Conservation (phyloP, 1,139 yeast genomes). For the Taphrina wiesneri region DNA sequence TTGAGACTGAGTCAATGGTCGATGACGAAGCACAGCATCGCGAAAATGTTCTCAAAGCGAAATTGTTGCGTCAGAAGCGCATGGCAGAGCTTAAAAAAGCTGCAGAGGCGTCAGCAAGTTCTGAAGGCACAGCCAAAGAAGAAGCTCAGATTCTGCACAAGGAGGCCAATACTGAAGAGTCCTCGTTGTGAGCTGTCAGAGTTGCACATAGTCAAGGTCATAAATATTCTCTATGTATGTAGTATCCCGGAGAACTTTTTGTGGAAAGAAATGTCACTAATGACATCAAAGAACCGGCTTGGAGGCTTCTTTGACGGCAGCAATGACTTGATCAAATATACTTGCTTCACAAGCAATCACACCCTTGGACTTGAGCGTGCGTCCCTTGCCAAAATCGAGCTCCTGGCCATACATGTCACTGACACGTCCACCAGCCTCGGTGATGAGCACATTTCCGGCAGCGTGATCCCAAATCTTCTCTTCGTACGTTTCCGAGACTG, state of each 20-base stretch:
- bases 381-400: constrained; percentile 83
- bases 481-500: constrained; percentile 69
- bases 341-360: constrained; percentile 61
- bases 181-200: too few species aligned
- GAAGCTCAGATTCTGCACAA: too few species aligned
- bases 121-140: neutral
- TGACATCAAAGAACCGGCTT: constrained; percentile 14
- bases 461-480: constrained; percentile 99
- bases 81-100: neutral
- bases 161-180: too few species aligned
- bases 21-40: neutral
- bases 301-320: constrained; percentile 26
- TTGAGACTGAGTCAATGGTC: too few species aligned
- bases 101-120: neutral
- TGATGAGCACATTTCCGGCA: constrained; percentile 81
- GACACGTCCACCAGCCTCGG: constrained; percentile 89
- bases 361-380: constrained; percentile 79
- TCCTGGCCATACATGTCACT: constrained; percentile 74
- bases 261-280: too few species aligned
- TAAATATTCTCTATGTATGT: neutral
- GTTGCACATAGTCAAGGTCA: neutral
- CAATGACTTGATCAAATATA: constrained; percentile 30
- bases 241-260: too few species aligned
- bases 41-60: constrained; percentile 2
- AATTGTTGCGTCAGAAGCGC: constrained; percentile 3